These are phyloP conservation scores for Solanum habrochaites DNA, from an alignment of 257 asterid genomes.

Conservation along the genomic window DNA sequence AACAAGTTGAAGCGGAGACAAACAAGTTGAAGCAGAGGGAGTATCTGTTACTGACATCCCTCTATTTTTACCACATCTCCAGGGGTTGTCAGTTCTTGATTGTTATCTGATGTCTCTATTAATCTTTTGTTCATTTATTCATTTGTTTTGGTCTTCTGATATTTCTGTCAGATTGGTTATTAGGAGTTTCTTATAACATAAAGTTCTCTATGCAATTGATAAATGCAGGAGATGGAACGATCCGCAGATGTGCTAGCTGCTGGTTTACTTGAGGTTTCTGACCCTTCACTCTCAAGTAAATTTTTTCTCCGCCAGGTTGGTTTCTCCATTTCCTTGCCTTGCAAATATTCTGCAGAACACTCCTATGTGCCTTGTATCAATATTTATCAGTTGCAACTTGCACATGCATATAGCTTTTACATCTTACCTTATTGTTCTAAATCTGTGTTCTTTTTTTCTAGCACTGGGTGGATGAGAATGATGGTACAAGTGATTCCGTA, in stretches of 20 bases:
- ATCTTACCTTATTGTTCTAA: not conserved
- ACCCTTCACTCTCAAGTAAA: constrained; percentile 75
- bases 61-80: not conserved
- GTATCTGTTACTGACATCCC: not conserved
- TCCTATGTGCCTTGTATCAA: not conserved
- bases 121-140: not conserved
- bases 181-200: constrained; percentile 1
- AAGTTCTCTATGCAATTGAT: not conserved
- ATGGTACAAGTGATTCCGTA: constrained; percentile 54
- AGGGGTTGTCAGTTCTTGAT: not conserved
- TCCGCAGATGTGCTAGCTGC: constrained; percentile 99
- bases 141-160: not conserved
- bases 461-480: constrained; percentile 75
- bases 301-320: constrained; percentile 87
- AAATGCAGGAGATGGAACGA: constrained; percentile 86
- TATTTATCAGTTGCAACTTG: not conserved
- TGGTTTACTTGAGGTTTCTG: constrained; percentile 91
- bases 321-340: constrained; percentile 4
- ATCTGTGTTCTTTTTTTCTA: constrained; percentile 17
- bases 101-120: not conserved
- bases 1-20: not conserved
- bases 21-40: not conserved
- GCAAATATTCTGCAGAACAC: not conserved
- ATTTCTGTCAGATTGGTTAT: not conserved
- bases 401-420: not conserved